These are phyloP conservation scores for Camellia granthamiana DNA, from an alignment of 148 eudicot genomes.

Conservation along the genomic window DNA sequence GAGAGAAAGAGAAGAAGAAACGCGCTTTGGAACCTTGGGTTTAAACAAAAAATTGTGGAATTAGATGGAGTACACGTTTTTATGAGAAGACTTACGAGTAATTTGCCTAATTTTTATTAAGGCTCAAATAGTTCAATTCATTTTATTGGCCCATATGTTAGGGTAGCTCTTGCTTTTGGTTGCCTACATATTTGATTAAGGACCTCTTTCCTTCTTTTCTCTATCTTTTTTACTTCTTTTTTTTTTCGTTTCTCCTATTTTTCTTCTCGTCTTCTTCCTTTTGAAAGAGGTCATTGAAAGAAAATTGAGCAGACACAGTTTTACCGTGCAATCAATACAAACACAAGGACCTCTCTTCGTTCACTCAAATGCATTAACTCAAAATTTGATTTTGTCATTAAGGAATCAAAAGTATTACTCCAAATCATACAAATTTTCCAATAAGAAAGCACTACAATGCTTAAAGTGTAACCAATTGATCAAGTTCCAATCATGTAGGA, in stretches of 20 bases:
- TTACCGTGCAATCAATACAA: not conserved
- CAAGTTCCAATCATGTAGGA: slow-evolving; percentile 6
- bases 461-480: slow-evolving; percentile 3
- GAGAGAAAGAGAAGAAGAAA: too few relatives aligned
- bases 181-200: too few relatives aligned
- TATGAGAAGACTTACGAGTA: too few relatives aligned
- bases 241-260: not conserved
- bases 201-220: too few relatives aligned
- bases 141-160: too few relatives aligned
- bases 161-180: too few relatives aligned
- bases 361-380: not conserved
- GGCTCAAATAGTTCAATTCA: too few relatives aligned
- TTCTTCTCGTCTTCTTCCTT: not conserved
- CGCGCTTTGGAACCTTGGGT: too few relatives aligned
- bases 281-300: not conserved
- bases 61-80: too few relatives aligned
- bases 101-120: not conserved
- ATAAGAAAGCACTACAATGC: not conserved
- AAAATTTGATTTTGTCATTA: not conserved
- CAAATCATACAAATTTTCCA: not conserved
- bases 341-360: not conserved
- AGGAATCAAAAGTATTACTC: not conserved
- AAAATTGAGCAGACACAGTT: not conserved
- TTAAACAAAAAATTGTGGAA: too few relatives aligned
- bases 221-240: not conserved